Conservation (phyloP, 108 stramenopile species). For the Cyclotella baltica region DNA sequence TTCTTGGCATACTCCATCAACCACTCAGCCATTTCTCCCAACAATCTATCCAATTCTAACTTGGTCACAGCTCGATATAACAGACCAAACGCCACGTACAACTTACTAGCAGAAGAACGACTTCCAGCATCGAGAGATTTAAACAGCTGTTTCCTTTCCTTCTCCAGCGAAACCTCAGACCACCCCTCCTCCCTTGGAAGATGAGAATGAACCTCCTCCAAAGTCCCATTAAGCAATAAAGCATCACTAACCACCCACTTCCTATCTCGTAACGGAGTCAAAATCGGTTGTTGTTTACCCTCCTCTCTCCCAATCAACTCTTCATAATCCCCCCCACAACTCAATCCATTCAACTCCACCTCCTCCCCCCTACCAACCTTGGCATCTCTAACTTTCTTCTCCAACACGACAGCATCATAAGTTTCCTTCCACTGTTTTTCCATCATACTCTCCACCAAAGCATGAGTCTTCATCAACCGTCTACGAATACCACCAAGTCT, state of each 20-base stretch:
- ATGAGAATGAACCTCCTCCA: conserved; percentile 27
- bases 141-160: conserved; percentile 10
- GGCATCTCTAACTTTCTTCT: conserved; percentile 21
- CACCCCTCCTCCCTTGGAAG: conserved; percentile 12
- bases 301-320: conserved; percentile 5
- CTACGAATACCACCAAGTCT: not conserved
- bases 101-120: conserved; percentile 19
- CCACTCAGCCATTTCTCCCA: conserved; percentile 8
- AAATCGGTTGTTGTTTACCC: not conserved
- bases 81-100: conserved; percentile 37
- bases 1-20: conserved; percentile 34
- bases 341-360: not conserved
- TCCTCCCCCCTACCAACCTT: conserved; percentile 28
- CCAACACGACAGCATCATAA: conserved; percentile 20
- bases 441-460: conserved; percentile 35
- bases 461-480: conserved; percentile 32
- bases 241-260: conserved; percentile 43
- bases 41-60: conserved; percentile 21
- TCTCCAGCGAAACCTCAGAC: conserved; percentile 17
- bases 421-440: conserved; percentile 23
- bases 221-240: conserved; percentile 35
- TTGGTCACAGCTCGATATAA: conserved; percentile 13
- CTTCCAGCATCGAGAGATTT: conserved; percentile 21
- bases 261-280: conserved; percentile 7
- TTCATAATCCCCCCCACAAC: conserved; percentile 33